phyloP scores from a whole-genome alignment of 306 rosid species.

The Citrullus amarus region DNA sequence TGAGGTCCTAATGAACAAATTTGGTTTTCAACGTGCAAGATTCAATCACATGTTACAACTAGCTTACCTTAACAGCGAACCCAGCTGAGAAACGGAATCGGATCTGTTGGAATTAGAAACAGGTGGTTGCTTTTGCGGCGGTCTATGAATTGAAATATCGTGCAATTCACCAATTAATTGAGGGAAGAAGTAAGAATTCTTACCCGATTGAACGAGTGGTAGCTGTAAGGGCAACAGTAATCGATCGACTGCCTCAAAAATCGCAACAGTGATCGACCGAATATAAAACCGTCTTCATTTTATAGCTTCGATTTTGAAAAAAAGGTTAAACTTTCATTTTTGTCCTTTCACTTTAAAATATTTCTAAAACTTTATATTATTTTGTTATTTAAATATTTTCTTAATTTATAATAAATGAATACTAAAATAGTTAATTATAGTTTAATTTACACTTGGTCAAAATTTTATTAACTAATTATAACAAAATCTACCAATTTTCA shows the following conservation, averaged over 20 bases:
- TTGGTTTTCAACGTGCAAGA: neutral
- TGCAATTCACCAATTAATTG: neutral
- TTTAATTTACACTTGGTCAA: too few relatives aligned
- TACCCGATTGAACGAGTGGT: neutral
- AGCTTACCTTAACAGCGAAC: neutral
- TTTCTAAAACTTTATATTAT: too few relatives aligned
- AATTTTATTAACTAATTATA: too few relatives aligned
- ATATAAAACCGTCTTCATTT: too few relatives aligned
- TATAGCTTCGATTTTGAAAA: too few relatives aligned
- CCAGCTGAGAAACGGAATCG: neutral
- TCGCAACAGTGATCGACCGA: neutral
- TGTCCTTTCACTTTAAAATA: too few relatives aligned
- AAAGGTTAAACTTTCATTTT: too few relatives aligned
- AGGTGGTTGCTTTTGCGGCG: neutral
- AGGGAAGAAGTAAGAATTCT: neutral
- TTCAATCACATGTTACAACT: neutral
- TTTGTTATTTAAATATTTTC: too few relatives aligned
- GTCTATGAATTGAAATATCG: neutral
- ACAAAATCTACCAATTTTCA: too few relatives aligned
- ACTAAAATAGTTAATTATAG: too few relatives aligned
- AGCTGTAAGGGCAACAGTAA: neutral
- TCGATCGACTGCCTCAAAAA: neutral
- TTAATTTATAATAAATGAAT: too few relatives aligned
- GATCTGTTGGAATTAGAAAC: neutral
- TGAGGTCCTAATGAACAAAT: neutral